Evolutionary conservation across 495 filamentous ascomycete genomes (phyloP).

Genomic region (Margaritispora aquatica): DNA sequence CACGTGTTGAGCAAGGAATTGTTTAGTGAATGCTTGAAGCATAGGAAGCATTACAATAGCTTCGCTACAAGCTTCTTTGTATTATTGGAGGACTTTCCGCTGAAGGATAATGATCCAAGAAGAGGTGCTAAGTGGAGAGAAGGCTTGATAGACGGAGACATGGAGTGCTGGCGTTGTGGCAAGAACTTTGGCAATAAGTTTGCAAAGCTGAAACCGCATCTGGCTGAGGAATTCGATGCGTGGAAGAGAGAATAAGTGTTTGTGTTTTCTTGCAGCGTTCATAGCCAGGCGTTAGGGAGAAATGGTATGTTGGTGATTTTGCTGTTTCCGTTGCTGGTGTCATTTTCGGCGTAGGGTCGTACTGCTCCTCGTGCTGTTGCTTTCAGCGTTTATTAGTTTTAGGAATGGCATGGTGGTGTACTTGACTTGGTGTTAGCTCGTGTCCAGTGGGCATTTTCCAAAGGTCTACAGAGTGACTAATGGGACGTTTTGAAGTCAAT

Average conservation of each 20-base stretch:
- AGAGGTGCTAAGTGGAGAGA: conserved; percentile 44
- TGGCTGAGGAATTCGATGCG: conserved; percentile 70
- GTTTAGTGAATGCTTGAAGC: conserved; percentile 61
- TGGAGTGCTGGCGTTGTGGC: conserved; percentile 84
- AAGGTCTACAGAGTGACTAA: too few relatives aligned
- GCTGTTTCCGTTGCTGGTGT: too few relatives aligned
- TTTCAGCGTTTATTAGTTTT: too few relatives aligned
- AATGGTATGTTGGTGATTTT: too few relatives aligned
- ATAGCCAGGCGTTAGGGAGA: background rate
- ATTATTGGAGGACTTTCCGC: conserved; percentile 71
- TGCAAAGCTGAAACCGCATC: conserved; percentile 67
- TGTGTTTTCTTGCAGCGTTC: background rate
- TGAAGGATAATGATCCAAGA: conserved; percentile 54
- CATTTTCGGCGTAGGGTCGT: too few relatives aligned
- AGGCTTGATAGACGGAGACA: conserved; percentile 54
- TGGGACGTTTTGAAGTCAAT: too few relatives aligned
- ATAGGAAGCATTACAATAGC: conserved; percentile 86
- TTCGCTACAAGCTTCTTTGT: conserved; percentile 89
- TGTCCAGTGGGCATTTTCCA: too few relatives aligned
- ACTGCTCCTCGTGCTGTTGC: too few relatives aligned
- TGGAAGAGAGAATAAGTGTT: conserved; percentile 64
- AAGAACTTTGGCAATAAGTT: conserved; percentile 67
- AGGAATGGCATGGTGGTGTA: too few relatives aligned
- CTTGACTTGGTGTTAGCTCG: too few relatives aligned
- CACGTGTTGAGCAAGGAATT: conserved; percentile 78